Evolutionary conservation across 148 eudicot species (phyloP), one percentile per base, ranked within the genome.

Genomic region (Chenopodium berlandieri): DNA sequence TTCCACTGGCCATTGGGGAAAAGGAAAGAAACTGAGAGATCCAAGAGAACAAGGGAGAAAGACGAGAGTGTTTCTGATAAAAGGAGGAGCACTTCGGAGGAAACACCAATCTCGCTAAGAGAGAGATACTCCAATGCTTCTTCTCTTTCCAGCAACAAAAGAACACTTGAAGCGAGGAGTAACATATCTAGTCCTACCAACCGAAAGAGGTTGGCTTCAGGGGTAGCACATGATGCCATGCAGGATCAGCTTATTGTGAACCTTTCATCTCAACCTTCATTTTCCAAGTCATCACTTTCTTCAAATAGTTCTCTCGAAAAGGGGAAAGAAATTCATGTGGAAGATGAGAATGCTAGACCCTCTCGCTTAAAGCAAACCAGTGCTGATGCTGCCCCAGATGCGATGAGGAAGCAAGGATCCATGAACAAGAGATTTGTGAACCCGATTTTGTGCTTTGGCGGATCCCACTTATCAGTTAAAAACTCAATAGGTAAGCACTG

Each of bases 131-230:
- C 94, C 14, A 87, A 88, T 64, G 78, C 91, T 14, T 75, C 89
- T 4, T 83, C 92, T 8, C 82, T 83, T 40, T 79, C 91, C 1
- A 92, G 65, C 88, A 89, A 96, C 79, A 94, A 94, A 82, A 83
- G 99, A 54, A 86, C 95, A 31, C 90, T 94, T 44, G 90, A 94
- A 5, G 93, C 82, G 0, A 86, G 99, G 74, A 96, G 99, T 81
- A 91, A 90, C 81, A 79, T 87, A 58, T 93, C 97, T 0, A 96
- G 99, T 75, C 99, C 99, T 37, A 85, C 82, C 8, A 90, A 93
- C 58, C 89, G 94, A 58, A 96, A 96, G 88, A 95, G 83, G 63
- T 76, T 91, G 30, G 99, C 97, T 68, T 88, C 93, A 0, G 97
- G 94, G 22, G 37, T 90, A 4, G 84, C 84, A 25, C 85, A 90